Conservation (phyloP, 768 basidiomycete genomes). For the Daedalea quercina region DNA sequence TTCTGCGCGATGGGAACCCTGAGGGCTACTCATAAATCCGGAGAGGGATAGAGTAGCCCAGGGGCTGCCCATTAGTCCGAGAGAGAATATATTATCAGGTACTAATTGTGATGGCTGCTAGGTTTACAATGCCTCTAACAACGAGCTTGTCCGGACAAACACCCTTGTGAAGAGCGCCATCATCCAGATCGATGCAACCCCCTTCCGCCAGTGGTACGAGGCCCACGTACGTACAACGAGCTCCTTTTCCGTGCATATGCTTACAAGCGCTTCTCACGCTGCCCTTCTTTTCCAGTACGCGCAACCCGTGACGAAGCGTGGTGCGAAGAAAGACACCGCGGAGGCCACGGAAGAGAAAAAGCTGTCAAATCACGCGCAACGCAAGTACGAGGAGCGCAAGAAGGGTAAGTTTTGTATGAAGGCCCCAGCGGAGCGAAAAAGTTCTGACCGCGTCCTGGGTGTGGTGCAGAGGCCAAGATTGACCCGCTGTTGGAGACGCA, state of each 20-base stretch:
- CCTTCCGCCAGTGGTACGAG: constrained; percentile 99
- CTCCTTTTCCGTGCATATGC: constrained; percentile 1
- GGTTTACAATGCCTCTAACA: constrained; percentile 99
- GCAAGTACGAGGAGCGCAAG: constrained; percentile 83
- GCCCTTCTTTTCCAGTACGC: constrained; percentile 62
- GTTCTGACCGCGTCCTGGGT: constrained; percentile 3
- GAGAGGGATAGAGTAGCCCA: no score
- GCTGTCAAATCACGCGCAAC: constrained; percentile 86
- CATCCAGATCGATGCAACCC: constrained; percentile 96
- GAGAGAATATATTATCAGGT: not conserved
- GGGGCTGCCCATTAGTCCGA: no score
- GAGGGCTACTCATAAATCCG: no score
- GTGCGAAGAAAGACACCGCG: constrained; percentile 50
- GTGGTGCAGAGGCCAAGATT: constrained; percentile 71
- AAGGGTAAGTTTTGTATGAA: constrained; percentile 53
- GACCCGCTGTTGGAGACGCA: constrained; percentile 86
- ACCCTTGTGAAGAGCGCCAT: constrained; percentile 96
- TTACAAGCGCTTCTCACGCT: not conserved
- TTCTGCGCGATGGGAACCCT: no score
- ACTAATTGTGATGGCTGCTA: constrained; percentile 22
- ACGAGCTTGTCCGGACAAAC: constrained; percentile 99
- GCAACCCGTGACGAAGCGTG: constrained; percentile 89
- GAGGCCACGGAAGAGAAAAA: constrained; percentile 64
- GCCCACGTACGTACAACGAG: constrained; percentile 70
- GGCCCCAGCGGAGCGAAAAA: not conserved